Evolutionary conservation across 306 rosid species (phyloP).

Genomic region (Lathyrus tuberosus): DNA sequence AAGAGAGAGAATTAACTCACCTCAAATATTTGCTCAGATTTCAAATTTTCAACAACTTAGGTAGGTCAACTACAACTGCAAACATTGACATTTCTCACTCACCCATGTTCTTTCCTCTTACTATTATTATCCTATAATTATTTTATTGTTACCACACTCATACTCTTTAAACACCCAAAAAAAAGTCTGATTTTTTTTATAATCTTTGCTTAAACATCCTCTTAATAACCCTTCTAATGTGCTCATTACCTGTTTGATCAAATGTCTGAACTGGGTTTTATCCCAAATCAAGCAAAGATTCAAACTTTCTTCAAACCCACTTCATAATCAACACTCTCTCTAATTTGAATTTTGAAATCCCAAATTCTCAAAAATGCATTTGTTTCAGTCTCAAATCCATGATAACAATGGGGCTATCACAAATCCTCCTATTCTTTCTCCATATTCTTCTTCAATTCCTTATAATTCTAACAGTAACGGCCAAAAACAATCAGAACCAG

Average conservation of each 20-base stretch:
- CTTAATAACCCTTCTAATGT: conserved; percentile 1
- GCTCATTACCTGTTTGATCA: conserved; percentile 17
- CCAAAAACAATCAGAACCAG: conserved; percentile 46
- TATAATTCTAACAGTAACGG: conserved; percentile 40
- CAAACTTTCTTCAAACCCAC: conserved; percentile 33
- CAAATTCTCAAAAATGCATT: conserved; percentile 60
- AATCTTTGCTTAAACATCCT: background rate
- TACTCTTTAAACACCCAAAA: conserved; percentile 11
- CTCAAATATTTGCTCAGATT: conserved; percentile 45
- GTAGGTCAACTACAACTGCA: conserved; percentile 72
- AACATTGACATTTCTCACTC: conserved; percentile 53
- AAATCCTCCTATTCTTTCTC: conserved; percentile 48
- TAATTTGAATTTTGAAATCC: conserved; percentile 44
- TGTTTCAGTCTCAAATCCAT: conserved; percentile 56
- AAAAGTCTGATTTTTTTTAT: conserved; percentile 23
- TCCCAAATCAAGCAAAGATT: conserved; percentile 53
- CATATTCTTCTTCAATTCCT: conserved; percentile 44
- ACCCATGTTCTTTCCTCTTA: conserved; percentile 32
- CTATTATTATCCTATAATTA: conserved; percentile 7
- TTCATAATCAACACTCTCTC: conserved; percentile 34
- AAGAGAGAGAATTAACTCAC: conserved; percentile 29
- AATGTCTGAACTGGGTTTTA: conserved; percentile 58
- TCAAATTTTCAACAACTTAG: conserved; percentile 48
- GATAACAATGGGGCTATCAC: conserved; percentile 43
- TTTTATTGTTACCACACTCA: conserved; percentile 8